These are phyloP conservation scores for Fusarium sp. DNA, from an alignment of 2,329 filamentous ascomycete genomes.

Conservation along the genomic window DNA sequence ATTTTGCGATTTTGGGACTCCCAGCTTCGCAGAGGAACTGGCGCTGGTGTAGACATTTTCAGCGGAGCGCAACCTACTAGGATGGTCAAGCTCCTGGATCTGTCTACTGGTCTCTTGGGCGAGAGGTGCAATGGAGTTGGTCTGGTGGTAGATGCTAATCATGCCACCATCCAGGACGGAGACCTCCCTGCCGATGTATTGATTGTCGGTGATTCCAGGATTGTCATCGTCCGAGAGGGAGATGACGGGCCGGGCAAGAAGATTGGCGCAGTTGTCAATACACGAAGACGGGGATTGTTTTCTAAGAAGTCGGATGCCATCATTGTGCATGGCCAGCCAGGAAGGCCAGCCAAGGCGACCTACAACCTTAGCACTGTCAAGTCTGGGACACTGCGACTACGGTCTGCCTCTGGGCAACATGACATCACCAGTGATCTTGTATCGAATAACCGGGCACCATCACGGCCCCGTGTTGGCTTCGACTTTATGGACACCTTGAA, in stretches of 20 bases:
- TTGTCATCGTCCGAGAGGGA: conserved; percentile 66
- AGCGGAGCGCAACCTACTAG: conserved; percentile 65
- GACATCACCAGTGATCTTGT: conserved; percentile 27
- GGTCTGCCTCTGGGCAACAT: conserved; percentile 45
- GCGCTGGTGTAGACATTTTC: conserved; percentile 67
- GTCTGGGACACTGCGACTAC: conserved; percentile 51
- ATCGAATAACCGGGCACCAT: conserved; percentile 39
- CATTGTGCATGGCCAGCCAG: conserved; percentile 63
- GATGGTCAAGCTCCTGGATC: conserved; percentile 67
- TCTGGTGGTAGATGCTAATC: conserved; percentile 55
- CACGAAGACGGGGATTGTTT: conserved; percentile 51
- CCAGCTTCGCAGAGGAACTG: conserved; percentile 63
- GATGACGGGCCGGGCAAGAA: conserved; percentile 61
- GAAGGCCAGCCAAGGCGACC: conserved; percentile 53
- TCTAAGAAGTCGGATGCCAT: conserved; percentile 63
- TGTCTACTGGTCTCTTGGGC: conserved; percentile 66
- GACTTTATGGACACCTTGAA: conserved; percentile 64
- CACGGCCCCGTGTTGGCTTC: conserved; percentile 55
- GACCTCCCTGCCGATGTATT: conserved; percentile 66
- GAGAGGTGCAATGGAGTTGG: conserved; percentile 67
- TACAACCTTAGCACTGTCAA: conserved; percentile 65
- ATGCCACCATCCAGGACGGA: conserved; percentile 45
- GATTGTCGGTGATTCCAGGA: conserved; percentile 66
- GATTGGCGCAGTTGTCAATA: conserved; percentile 53
- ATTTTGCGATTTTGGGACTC: conserved; percentile 71